Evolutionary conservation across 23 red algal genomes (phyloP), one percentile per base, ranked within the genome.

Genomic region (Porphyridium purpureum): DNA sequence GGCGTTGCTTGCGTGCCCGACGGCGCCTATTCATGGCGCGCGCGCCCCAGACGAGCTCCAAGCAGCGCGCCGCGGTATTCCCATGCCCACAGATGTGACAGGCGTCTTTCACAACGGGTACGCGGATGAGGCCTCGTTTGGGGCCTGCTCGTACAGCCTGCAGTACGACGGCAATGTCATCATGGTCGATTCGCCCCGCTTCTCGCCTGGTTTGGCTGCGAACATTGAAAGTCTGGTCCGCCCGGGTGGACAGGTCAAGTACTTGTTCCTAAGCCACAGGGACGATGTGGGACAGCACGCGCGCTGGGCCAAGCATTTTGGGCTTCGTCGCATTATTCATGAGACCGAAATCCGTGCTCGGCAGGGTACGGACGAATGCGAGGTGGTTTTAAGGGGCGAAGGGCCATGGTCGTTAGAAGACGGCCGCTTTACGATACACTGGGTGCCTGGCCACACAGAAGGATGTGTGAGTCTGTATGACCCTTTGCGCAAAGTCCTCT

Each of bases 261-360:
- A 80, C 49, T 41, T 92, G n/a, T 60, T 80, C 17, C 36, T 92
- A 2, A 80, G 71, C 21, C 83, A 92, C 24, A 66, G 59, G 15
- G 83, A 92, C 47, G 83, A 92, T 29, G 83, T 92, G 24, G 32
- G 50, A n/a, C 71, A 76, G 5, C 83, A 92, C 60, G 83, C 17
- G 17, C 31, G 69, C 51, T 92, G 83, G 83, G 73, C 83, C 31
- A 50, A 57, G 0, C 49, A 30, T 25, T 24, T 92, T 1, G 62
- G 32, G 4, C 55, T 60, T n/a, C 11, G 22, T 24, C 50, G 83
- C 11, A 61, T 92, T 8, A 92, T 92, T 23, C 83, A 92, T 49
- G 8, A 63, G 23, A 52, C 34, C 33, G 73, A 92, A 36, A 67
- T 69, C 22, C 66, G 64, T 38, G 41, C 20, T 1, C 48, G 32